phyloP scores from a whole-genome alignment of 306 rosid species.

The Quercus aquifolioides region DNA sequence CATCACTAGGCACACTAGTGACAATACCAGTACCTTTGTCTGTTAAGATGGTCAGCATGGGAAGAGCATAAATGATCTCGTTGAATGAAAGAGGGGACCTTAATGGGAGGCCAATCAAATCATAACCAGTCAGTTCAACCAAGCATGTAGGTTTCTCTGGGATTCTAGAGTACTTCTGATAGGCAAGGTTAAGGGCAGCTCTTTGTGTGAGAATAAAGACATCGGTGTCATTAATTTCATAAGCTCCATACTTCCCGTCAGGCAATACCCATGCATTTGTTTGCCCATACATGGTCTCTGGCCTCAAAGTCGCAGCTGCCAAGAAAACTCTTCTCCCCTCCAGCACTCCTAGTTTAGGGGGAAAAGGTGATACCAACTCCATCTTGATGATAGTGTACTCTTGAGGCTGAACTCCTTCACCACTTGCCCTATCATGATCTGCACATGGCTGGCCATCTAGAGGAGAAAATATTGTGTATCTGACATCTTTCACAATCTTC shows the following conservation, averaged over 20 bases:
- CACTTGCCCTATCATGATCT: conserved; percentile 91
- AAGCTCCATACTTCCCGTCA: conserved; percentile 91
- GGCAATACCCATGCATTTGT: conserved; percentile 98
- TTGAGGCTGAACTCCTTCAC: conserved; percentile 97
- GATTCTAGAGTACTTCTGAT: conserved; percentile 64
- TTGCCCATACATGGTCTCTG: conserved; percentile 99
- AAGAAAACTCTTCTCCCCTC: conserved; percentile 76
- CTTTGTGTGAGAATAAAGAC: conserved; percentile 61
- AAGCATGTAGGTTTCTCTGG: conserved; percentile 76
- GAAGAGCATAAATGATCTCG: conserved; percentile 80
- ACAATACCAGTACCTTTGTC: conserved; percentile 97
- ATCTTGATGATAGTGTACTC: conserved; percentile 88
- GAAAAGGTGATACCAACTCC: conserved; percentile 77
- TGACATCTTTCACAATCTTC: conserved; percentile 87
- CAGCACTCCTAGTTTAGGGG: conserved; percentile 53
- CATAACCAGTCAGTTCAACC: conserved; percentile 69
- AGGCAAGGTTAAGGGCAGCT: conserved; percentile 92
- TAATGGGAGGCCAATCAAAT: conserved; percentile 88
- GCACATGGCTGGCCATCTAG: conserved; percentile 98
- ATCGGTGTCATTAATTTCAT: conserved; percentile 73
- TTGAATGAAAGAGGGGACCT: conserved; percentile 78
- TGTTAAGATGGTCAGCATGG: conserved; percentile 87
- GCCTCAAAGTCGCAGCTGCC: conserved; percentile 91
- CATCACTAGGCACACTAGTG: conserved; percentile 94
- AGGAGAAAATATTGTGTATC: conserved; percentile 81